Percentiles rank a stretch among this genome's conserved stretches.
Evolutionary conservation across 2,329 filamentous ascomycete species (phyloP).

Genomic region (Penicillium italicum): DNA sequence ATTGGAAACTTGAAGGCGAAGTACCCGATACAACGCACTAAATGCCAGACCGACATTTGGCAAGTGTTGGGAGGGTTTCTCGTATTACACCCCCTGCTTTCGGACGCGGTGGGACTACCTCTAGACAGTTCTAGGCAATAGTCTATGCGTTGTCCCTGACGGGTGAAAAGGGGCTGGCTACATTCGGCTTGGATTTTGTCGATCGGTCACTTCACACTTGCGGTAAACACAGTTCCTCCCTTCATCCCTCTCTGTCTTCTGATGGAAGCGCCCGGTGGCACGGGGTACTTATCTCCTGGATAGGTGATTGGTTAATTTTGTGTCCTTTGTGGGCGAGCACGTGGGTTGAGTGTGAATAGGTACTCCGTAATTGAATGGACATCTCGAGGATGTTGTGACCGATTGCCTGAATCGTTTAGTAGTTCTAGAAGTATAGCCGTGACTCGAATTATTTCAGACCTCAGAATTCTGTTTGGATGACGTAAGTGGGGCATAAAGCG

Average conservation of each 20-base stretch:
- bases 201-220: neutral
- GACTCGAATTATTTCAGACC: neutral
- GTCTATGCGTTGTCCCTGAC: too few relatives aligned
- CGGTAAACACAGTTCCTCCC: neutral
- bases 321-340: too few relatives aligned
- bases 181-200: neutral
- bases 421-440: neutral
- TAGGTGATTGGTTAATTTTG: neutral
- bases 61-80: neutral
- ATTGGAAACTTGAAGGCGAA: neutral
- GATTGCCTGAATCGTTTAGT: too few relatives aligned
- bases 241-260: neutral
- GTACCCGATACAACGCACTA: neutral
- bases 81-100: neutral
- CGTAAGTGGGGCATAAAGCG: neutral
- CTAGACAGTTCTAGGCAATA: neutral
- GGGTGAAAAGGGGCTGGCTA: too few relatives aligned
- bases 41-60: neutral
- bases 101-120: neutral
- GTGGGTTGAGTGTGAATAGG: neutral
- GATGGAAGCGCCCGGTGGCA: neutral
- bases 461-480: neutral
- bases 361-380: neutral
- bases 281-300: too few relatives aligned
- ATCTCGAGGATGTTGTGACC: neutral